phyloP scores from a whole-genome alignment of 441 rosid genomes.

The Erysimum pusillum region DNA sequence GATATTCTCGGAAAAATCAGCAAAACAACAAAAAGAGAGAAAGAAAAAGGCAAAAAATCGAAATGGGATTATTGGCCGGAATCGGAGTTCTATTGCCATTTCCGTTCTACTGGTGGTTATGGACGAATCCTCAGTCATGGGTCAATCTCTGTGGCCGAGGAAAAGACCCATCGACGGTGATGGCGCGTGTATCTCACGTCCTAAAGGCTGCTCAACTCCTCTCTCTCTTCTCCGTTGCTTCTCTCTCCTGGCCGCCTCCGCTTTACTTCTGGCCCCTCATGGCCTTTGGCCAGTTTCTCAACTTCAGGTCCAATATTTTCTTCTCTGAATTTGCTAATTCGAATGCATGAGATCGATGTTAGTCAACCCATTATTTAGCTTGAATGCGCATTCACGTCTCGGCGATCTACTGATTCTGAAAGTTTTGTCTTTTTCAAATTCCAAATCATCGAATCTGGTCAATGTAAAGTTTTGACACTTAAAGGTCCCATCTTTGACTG shows the following conservation, averaged over 20 bases:
- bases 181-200: constrained; percentile 81
- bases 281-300: constrained; percentile 88
- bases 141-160: constrained; percentile 74
- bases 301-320: constrained; percentile 67
- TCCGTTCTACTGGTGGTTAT: constrained; percentile 84
- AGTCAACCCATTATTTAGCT: not conserved
- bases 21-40: no score
- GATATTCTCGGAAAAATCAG: constrained; percentile 7
- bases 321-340: constrained; percentile 10
- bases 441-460: not conserved
- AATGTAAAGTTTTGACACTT: constrained; percentile 2
- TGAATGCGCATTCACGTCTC: not conserved
- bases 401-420: not conserved
- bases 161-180: constrained; percentile 73
- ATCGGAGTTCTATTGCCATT: constrained; percentile 74
- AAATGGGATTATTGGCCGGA: constrained; percentile 75
- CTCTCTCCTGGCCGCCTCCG: constrained; percentile 87
- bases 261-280: constrained; percentile 90
- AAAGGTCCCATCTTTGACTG: not conserved
- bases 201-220: constrained; percentile 76
- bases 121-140: constrained; percentile 89
- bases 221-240: constrained; percentile 75
- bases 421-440: constrained; percentile 13
- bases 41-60: not conserved
- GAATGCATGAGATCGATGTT: constrained; percentile 11